phyloP scores from a whole-genome alignment of 2,329 filamentous ascomycete genomes.

The Endoconidiophora polonica region DNA sequence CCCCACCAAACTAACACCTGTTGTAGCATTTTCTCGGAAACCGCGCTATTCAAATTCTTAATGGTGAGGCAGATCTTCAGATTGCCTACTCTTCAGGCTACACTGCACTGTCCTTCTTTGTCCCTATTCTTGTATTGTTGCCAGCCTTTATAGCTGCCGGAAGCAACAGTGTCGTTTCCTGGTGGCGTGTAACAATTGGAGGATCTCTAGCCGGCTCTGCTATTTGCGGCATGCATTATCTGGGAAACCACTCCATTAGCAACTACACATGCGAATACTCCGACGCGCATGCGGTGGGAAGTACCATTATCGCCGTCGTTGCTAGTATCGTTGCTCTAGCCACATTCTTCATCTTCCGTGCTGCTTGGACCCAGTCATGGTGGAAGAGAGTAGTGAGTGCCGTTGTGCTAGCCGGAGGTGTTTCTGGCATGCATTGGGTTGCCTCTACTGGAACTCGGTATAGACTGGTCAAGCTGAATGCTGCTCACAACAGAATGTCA shows the following conservation, averaged over 20 bases:
- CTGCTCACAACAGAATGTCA: constrained; percentile 28
- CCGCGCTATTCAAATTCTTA: constrained; percentile 53
- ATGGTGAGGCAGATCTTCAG: constrained; percentile 46
- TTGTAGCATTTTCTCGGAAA: constrained; percentile 66
- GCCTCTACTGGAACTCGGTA: constrained; percentile 57
- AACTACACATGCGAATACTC: constrained; percentile 57
- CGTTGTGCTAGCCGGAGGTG: constrained; percentile 51
- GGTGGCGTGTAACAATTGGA: constrained; percentile 41
- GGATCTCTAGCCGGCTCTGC: constrained; percentile 56
- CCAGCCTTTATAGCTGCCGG: constrained; percentile 56
- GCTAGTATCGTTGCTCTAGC: constrained; percentile 54
- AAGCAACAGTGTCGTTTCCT: constrained; percentile 37
- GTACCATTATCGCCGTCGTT: constrained; percentile 54
- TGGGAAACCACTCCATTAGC: constrained; percentile 66
- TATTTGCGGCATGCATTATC: constrained; percentile 74
- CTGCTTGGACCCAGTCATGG: constrained; percentile 62
- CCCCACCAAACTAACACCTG: not conserved
- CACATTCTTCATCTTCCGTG: constrained; percentile 62
- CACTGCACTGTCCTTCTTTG: constrained; percentile 62
- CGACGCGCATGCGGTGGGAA: constrained; percentile 43
- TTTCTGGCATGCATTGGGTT: constrained; percentile 81
- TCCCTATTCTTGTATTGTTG: constrained; percentile 60
- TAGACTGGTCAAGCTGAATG: constrained; percentile 32
- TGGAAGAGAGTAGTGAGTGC: constrained; percentile 57
- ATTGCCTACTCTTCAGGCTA: constrained; percentile 57